These are phyloP conservation scores for Helianthus tuberosus DNA, from an alignment of 129 eudicot species.

Conservation along the genomic window DNA sequence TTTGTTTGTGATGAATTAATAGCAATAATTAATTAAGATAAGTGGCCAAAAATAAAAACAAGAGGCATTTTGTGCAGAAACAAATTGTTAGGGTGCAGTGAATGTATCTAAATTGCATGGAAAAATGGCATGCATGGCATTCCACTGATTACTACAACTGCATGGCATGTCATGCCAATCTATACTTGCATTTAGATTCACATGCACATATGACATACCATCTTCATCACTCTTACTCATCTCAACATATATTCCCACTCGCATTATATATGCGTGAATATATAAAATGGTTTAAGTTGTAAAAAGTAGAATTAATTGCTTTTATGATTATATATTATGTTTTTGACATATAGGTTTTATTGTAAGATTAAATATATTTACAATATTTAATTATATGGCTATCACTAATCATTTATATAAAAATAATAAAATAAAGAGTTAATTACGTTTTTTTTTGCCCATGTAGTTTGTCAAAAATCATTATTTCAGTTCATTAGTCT, in stretches of 20 bases:
- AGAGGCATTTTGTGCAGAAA: conserved; percentile 27
- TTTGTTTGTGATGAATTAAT: neutral
- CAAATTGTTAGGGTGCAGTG: conserved; percentile 36
- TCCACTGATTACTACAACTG: conserved; percentile 53
- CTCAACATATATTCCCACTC: conserved; percentile 1
- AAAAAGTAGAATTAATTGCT: too few relatives aligned
- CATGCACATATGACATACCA: conserved; percentile 11
- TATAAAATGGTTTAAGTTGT: neutral
- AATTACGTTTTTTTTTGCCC: too few relatives aligned
- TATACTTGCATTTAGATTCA: conserved; percentile 31
- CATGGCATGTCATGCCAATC: conserved; percentile 69
- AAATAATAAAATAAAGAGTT: too few relatives aligned
- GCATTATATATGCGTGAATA: neutral
- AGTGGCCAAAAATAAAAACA: conserved; percentile 16
- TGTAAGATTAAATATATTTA: too few relatives aligned
- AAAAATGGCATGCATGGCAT: conserved; percentile 55
- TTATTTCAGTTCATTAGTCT: too few relatives aligned
- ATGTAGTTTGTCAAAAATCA: too few relatives aligned
- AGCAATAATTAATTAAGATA: neutral
- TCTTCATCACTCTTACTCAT: neutral
- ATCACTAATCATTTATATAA: too few relatives aligned
- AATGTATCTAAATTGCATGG: conserved; percentile 40
- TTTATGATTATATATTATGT: too few relatives aligned
- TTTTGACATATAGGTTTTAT: too few relatives aligned
- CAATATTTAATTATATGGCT: too few relatives aligned